Conservation (phyloP, 495 filamentous ascomycete species). For the Haplographium delicatum region DNA sequence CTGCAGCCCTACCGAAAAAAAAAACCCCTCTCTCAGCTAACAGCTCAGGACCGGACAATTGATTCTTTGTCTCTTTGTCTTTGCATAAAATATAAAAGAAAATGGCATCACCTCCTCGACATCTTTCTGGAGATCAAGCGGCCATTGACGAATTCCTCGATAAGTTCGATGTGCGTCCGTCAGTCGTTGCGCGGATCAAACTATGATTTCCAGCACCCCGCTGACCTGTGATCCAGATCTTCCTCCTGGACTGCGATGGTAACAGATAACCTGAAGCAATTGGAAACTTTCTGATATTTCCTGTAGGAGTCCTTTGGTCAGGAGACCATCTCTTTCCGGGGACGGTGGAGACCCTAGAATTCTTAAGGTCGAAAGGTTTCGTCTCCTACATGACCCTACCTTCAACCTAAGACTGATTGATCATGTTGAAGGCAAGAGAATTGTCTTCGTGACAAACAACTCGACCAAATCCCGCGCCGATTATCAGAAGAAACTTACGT, state of each 20-base stretch:
- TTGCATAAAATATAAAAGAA: no score
- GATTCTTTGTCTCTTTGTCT: no score
- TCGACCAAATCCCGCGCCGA: slow-evolving; percentile 91
- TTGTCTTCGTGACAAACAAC: slow-evolving; percentile 98
- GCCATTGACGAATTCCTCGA: slow-evolving; percentile 78
- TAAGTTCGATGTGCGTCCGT: slow-evolving; percentile 76
- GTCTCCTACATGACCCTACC: background rate
- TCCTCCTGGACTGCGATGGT: slow-evolving; percentile 98
- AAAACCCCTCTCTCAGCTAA: no score
- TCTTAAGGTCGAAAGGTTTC: slow-evolving; percentile 73
- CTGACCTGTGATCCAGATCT: slow-evolving; percentile 53
- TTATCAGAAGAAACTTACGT: slow-evolving; percentile 87
- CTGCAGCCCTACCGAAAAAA: no score
- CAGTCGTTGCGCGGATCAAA: background rate
- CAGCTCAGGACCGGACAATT: no score
- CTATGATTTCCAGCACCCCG: background rate
- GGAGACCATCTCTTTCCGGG: slow-evolving; percentile 83
- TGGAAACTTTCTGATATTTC: background rate
- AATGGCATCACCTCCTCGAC: slow-evolving; percentile 46
- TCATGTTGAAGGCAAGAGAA: slow-evolving; percentile 65
- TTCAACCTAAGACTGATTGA: background rate
- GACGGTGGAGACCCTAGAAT: slow-evolving; percentile 73
- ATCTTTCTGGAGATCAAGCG: slow-evolving; percentile 72
- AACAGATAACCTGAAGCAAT: slow-evolving; percentile 19
- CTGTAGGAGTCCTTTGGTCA: slow-evolving; percentile 88